phyloP scores from a whole-genome alignment of 805 yeast genomes.

The Candida tammaniensis region DNA sequence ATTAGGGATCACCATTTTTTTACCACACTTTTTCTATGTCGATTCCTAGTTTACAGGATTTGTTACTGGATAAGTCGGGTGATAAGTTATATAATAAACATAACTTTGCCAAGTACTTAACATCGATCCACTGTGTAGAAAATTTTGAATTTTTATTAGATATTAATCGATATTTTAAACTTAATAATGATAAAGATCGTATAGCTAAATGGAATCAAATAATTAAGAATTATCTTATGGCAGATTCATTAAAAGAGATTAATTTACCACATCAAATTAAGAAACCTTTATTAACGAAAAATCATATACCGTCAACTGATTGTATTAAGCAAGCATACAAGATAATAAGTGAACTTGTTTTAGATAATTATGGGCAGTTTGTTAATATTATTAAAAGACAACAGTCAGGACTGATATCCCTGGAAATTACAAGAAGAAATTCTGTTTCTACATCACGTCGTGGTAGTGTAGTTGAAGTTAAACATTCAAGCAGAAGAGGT shows the following conservation, averaged over 20 bases:
- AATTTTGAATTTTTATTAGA: constrained; percentile 31
- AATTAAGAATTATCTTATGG: constrained; percentile 23
- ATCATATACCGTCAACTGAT: constrained; percentile 18
- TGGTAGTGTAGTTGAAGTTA: constrained; percentile 1
- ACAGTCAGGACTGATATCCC: background rate
- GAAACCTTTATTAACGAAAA: constrained; percentile 16
- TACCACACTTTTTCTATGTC: constrained; percentile 7
- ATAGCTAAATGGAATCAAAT: constrained; percentile 25
- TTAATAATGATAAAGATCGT: constrained; percentile 8
- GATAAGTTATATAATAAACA: constrained; percentile 9
- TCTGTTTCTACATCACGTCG: constrained; percentile 4
- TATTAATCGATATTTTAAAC: constrained; percentile 10
- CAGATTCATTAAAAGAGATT: constrained; percentile 30
- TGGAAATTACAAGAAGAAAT: constrained; percentile 2
- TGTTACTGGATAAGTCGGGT: constrained; percentile 5
- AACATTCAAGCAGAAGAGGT: constrained; percentile 5
- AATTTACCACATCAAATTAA: constrained; percentile 28
- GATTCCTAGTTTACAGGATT: constrained; percentile 12
- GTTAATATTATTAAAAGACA: constrained; percentile 11
- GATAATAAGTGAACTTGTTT: constrained; percentile 27
- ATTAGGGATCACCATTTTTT: no score
- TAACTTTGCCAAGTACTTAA: constrained; percentile 25
- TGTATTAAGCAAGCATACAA: constrained; percentile 15
- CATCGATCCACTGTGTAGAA: constrained; percentile 33
- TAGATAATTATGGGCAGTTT: constrained; percentile 33